Evolutionary conservation across 2,329 filamentous ascomycete genomes (phyloP).

Genomic region (Aspergillus tamarii): DNA sequence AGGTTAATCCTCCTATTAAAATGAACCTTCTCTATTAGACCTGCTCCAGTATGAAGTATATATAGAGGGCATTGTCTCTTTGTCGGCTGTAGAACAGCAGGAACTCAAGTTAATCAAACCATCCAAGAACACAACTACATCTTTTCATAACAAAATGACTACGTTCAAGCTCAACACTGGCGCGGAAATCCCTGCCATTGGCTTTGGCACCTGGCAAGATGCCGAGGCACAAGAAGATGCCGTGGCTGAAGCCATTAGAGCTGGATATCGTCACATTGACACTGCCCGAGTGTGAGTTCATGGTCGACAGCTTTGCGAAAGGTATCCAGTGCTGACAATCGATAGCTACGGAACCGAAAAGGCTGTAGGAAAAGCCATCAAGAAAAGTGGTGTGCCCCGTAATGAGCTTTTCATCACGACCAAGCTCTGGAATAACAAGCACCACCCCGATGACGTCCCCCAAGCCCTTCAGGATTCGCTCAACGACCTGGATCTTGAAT

Average conservation of each 20-base stretch:
- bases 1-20: background rate
- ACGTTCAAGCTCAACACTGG: constrained; percentile 53
- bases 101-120: background rate
- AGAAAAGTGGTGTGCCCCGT: constrained; percentile 65
- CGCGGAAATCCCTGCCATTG: constrained; percentile 51
- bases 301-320: background rate
- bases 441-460: constrained; percentile 64
- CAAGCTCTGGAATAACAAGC: constrained; percentile 69
- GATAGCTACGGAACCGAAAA: constrained; percentile 64
- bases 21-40: background rate
- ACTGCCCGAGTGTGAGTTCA: constrained; percentile 48
- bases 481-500: constrained; percentile 65
- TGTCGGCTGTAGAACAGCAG: background rate
- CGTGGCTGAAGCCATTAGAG: constrained; percentile 52
- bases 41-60: background rate
- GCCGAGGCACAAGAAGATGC: constrained; percentile 53
- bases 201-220: constrained; percentile 61
- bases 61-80: background rate
- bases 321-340: constrained; percentile 6
- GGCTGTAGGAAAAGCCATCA: constrained; percentile 67
- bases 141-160: constrained; percentile 22
- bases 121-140: background rate
- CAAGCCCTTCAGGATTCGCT: constrained; percentile 64
- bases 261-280: constrained; percentile 61
- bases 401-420: constrained; percentile 68